A percentile compares a stretch with the other conserved stretches of the same genome.
phyloP scores from a whole-genome alignment of 306 rosid species.

The Dalbergia cultrata region DNA sequence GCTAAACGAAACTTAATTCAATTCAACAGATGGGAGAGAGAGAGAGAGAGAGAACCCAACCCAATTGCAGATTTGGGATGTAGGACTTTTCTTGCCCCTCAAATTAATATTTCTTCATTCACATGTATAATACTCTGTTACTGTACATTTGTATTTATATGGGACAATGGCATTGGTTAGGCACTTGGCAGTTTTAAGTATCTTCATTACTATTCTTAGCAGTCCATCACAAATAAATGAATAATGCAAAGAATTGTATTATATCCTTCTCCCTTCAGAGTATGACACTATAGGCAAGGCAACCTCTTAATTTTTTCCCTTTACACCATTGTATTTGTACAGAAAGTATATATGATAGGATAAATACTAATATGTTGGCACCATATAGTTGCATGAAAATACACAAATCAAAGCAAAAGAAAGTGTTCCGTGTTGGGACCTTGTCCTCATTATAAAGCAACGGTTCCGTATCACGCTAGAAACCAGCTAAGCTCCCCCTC shows the following conservation, averaged over 20 bases:
- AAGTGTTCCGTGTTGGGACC: slow-evolving; percentile 49
- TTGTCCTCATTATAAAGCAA: slow-evolving; percentile 61
- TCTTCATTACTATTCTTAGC: neutral
- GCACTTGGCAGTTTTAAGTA: neutral
- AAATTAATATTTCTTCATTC: slow-evolving; percentile 12
- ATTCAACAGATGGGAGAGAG: neutral
- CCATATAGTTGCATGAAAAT: slow-evolving; percentile 61
- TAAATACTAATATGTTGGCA: slow-evolving; percentile 35
- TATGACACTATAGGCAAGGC: slow-evolving; percentile 30
- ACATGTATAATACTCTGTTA: neutral
- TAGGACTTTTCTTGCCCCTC: neutral
- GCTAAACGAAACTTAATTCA: too few relatives aligned
- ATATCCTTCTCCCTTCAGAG: neutral
- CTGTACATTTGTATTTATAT: neutral
- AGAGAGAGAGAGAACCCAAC: neutral
- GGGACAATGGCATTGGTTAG: neutral
- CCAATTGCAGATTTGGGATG: slow-evolving; percentile 11
- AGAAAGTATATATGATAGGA: slow-evolving; percentile 46
- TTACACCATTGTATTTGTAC: slow-evolving; percentile 46
- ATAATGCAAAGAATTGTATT: slow-evolving; percentile 1
- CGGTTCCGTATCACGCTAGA: slow-evolving; percentile 63
- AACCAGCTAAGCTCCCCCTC: slow-evolving; percentile 52
- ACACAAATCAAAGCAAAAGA: slow-evolving; percentile 64
- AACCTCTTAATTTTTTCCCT: slow-evolving; percentile 13
- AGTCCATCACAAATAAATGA: neutral